phyloP scores from a whole-genome alignment of 768 basidiomycete genomes.

The Amanita brunnescens region DNA sequence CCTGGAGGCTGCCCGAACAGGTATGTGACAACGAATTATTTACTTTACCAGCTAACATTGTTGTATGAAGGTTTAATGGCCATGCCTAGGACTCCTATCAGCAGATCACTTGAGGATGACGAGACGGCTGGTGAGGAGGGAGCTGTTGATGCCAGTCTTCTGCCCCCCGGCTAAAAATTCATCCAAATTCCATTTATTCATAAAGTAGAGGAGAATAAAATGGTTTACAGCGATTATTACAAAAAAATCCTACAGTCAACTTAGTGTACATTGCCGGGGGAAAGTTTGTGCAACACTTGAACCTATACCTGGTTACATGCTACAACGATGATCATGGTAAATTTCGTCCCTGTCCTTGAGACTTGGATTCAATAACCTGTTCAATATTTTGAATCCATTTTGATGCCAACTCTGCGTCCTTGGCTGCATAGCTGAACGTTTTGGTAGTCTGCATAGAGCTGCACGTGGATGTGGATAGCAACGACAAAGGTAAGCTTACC shows the following conservation, averaged over 20 bases:
- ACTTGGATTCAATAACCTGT: slow-evolving; percentile 15
- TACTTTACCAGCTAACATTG: slow-evolving; percentile 2
- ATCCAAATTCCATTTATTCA: not conserved
- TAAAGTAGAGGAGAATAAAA: not conserved
- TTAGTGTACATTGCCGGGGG: no score
- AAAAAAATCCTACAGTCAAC: not conserved
- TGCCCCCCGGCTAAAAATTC: slow-evolving; percentile 77
- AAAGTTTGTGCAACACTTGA: no score
- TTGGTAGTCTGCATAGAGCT: slow-evolving; percentile 32
- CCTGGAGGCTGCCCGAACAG: slow-evolving; percentile 90
- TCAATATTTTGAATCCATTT: slow-evolving; percentile 35
- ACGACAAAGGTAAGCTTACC: slow-evolving; percentile 25
- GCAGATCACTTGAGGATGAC: slow-evolving; percentile 51
- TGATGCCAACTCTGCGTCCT: slow-evolving; percentile 23
- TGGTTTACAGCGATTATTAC: slow-evolving; percentile 1
- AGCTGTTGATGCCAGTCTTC: slow-evolving; percentile 79
- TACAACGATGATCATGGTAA: not conserved
- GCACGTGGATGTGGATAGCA: not conserved
- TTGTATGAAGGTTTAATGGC: slow-evolving; percentile 76
- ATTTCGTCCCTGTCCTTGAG: slow-evolving; percentile 14
- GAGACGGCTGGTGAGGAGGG: slow-evolving; percentile 39
- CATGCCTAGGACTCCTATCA: slow-evolving; percentile 93
- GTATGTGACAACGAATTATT: slow-evolving; percentile 32
- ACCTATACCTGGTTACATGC: not conserved
- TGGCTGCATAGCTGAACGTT: slow-evolving; percentile 34